These are phyloP conservation scores for Pseudoscleropodium purum DNA, from an alignment of 225 moss, liverwort and hornwort species.

Conservation along the genomic window DNA sequence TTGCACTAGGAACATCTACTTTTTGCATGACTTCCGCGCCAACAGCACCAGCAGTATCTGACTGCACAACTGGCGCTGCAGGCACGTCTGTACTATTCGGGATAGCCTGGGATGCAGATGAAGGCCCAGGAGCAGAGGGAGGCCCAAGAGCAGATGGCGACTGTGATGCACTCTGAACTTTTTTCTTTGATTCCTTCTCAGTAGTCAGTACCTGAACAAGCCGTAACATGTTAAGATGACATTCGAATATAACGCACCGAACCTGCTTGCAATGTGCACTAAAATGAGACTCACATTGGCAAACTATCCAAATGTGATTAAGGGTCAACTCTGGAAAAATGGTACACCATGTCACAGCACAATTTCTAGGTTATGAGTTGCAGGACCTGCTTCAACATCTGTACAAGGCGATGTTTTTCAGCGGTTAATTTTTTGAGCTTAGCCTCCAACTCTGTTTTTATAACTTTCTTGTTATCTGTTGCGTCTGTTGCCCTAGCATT, in stretches of 20 bases:
- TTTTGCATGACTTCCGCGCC: conserved; percentile 18
- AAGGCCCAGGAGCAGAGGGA: conserved; percentile 28
- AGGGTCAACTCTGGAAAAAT: not conserved
- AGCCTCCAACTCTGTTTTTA: conserved; percentile 64
- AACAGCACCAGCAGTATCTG: conserved; percentile 26
- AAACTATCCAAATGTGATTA: not conserved
- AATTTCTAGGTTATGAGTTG: conserved; percentile 25
- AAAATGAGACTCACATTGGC: not conserved
- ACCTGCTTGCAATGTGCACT: not conserved
- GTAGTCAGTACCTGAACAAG: conserved; percentile 69
- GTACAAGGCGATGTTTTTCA: conserved; percentile 85
- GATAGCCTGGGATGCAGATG: conserved; percentile 22
- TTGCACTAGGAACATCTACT: conserved; percentile 29
- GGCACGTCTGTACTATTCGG: conserved; percentile 32
- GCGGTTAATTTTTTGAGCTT: conserved; percentile 75
- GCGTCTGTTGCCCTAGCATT: conserved; percentile 2
- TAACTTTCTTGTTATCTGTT: conserved; percentile 31
- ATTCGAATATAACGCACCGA: not conserved
- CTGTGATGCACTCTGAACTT: conserved; percentile 46
- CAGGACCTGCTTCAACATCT: conserved; percentile 86
- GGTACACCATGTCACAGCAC: conserved; percentile 1
- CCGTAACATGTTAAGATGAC: conserved; percentile 22
- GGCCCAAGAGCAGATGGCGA: conserved; percentile 39
- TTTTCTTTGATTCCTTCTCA: conserved; percentile 80
- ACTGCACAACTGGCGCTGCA: conserved; percentile 25